Percentiles rank a stretch among this genome's conserved stretches.
Conservation (phyloP, 768 basidiomycete species). For the Pleurotus tuoliensis region DNA sequence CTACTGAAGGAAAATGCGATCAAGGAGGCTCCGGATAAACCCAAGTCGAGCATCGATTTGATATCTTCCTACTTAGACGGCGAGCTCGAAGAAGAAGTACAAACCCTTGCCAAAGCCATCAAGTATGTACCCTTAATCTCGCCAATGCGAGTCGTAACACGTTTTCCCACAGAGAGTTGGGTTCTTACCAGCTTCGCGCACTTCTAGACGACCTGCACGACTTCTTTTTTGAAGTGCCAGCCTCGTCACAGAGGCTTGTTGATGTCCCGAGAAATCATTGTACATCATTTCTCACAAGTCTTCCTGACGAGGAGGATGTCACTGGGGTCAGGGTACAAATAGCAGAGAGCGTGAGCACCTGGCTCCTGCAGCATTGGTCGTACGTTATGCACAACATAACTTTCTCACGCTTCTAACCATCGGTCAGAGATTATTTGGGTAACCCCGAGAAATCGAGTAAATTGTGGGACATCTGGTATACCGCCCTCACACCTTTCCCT, state of each 20-base stretch:
- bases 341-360: constrained; percentile 36
- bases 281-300: constrained; percentile 6
- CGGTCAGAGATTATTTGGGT: constrained; percentile 34
- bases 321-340: constrained; percentile 8
- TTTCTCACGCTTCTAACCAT: not conserved
- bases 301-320: constrained; percentile 15
- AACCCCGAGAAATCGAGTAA: constrained; percentile 42
- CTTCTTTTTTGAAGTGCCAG: constrained; percentile 32
- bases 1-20: constrained; percentile 42
- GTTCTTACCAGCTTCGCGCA: constrained; percentile 23
- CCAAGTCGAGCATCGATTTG: constrained; percentile 27
- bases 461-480: constrained; percentile 76
- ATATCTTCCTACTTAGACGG: constrained; percentile 46
- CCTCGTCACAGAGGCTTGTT: constrained; percentile 29
- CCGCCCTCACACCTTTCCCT: constrained; percentile 59
- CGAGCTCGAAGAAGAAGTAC: constrained; percentile 37
- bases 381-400: constrained; percentile 21
- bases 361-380: constrained; percentile 51
- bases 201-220: constrained; percentile 38
- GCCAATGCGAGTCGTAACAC: not conserved
- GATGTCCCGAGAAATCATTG: constrained; percentile 16
- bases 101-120: constrained; percentile 40
- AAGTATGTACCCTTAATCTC: constrained; percentile 32
- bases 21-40: constrained; percentile 27
- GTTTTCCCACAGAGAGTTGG: constrained; percentile 33